Evolutionary conservation across 2,329 filamentous ascomycete species (phyloP), one percentile per base, ranked within the genome.

Genomic region (Aureobasidium sp.): DNA sequence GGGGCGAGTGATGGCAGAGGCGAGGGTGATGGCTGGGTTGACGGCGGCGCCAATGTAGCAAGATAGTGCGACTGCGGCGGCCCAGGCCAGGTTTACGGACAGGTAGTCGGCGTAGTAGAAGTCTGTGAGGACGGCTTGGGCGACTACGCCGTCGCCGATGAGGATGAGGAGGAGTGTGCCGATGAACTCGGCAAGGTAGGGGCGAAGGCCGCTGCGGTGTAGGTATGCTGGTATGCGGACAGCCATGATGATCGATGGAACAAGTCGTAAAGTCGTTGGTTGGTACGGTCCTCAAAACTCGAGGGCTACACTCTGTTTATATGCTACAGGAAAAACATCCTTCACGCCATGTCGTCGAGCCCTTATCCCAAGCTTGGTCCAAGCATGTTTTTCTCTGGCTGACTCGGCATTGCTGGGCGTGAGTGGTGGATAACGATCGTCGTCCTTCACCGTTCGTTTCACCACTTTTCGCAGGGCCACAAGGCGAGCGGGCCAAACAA

Each of bases 121-220:
- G 34, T 62, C 52, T 17, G 60, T 39, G 34, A 62, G 60, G 5
- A 62, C 15, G 5, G 31, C 31, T 36, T 62, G 60, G 2, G 60
- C 60, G 11, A 62, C 51, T 14, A 62, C 60, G 9, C 51, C 51
- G 34, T 62, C 60, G 27, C 60, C 60, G 44, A 62, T 56, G 31
- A 62, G 60, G 25, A 62, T 45, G 6, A 62, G 44, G 3, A 62
- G 60, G 2, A 34, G n/a, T 12, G 60, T 62, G 52, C 60, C 52
- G 3, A 57, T 15, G 52, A 62, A 62, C 27, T 62, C 60, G 9
- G 52, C 51, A 1, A 62, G 41, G 44, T 62, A 62, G 6, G 60
- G 60, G 34, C 51, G 49, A 5, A 62, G 34, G 11, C 7, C 31
- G 17, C 12, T 34, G 14, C 60, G 60, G 42, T 52, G 49, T 1